These are phyloP conservation scores for Colletotrichum liaoningense DNA, from an alignment of 2,329 filamentous ascomycete species.

Conservation along the genomic window DNA sequence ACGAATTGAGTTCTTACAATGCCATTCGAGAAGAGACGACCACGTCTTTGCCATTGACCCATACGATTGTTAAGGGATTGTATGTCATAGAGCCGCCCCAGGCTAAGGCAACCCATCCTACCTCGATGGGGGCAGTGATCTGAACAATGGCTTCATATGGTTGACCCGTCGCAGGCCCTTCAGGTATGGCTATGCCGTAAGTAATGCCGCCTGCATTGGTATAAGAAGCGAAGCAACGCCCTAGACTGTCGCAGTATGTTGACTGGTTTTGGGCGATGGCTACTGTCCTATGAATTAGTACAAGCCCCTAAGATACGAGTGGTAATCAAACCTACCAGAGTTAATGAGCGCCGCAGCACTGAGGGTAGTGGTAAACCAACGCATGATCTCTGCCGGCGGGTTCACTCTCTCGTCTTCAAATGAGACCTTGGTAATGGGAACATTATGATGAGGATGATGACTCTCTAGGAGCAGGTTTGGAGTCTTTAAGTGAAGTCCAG, in stretches of 20 bases:
- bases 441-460: neutral
- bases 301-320: too few relatives aligned
- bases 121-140: slow-evolving; percentile 51
- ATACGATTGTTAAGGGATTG: slow-evolving; percentile 54
- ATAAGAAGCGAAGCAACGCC: slow-evolving; percentile 40
- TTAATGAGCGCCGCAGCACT: slow-evolving; percentile 25
- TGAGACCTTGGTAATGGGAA: neutral
- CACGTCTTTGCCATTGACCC: slow-evolving; percentile 52
- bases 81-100: slow-evolving; percentile 59
- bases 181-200: slow-evolving; percentile 51
- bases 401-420: neutral
- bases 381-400: slow-evolving; percentile 26
- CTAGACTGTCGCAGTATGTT: slow-evolving; percentile 38
- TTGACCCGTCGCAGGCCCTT: slow-evolving; percentile 38
- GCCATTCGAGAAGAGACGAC: slow-evolving; percentile 50
- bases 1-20: slow-evolving; percentile 41
- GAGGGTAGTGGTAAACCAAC: slow-evolving; percentile 9
- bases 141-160: slow-evolving; percentile 56
- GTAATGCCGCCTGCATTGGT: slow-evolving; percentile 42
- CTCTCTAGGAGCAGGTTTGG: too few relatives aligned
- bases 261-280: slow-evolving; percentile 21
- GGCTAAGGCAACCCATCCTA: slow-evolving; percentile 57
- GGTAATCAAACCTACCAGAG: slow-evolving; percentile 20
- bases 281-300: neutral
- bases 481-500: neutral